Evolutionary conservation across 108 stramenopile species (phyloP).

Genomic region (Cylindrotheca fusiformis): DNA sequence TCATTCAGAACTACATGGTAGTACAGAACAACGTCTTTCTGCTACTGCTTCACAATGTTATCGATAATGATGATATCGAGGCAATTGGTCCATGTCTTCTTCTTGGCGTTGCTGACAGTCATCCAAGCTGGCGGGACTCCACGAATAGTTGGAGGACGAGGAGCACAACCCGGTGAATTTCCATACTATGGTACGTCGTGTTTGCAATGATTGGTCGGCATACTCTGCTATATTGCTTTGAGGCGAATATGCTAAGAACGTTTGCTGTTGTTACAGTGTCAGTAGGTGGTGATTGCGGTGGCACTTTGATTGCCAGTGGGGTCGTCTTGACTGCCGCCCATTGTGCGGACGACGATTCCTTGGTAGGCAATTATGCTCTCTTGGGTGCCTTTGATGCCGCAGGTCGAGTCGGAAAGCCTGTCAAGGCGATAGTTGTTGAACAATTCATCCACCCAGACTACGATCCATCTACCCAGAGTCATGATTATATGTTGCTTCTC

Average conservation of each 20-base stretch:
- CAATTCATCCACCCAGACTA: slow-evolving; percentile 33
- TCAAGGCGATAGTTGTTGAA: slow-evolving; percentile 8
- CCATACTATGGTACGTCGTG: slow-evolving; percentile 20
- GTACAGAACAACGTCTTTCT: too few relatives aligned
- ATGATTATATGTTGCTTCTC: slow-evolving; percentile 14
- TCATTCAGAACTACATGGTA: too few relatives aligned
- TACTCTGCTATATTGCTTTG: too few relatives aligned
- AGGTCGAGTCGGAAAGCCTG: background rate
- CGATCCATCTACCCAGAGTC: slow-evolving; percentile 10
- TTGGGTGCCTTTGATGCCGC: slow-evolving; percentile 19
- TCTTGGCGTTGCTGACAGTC: too few relatives aligned
- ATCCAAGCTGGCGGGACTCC: too few relatives aligned
- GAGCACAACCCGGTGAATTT: slow-evolving; percentile 13
- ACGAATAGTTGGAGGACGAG: slow-evolving; percentile 22
- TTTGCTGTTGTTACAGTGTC: too few relatives aligned
- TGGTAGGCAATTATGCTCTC: slow-evolving; percentile 9
- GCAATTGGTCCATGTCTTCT: too few relatives aligned
- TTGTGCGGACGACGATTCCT: slow-evolving; percentile 14
- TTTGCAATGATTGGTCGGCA: too few relatives aligned
- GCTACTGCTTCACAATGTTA: too few relatives aligned
- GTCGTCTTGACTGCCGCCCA: slow-evolving; percentile 48
- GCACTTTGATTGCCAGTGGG: slow-evolving; percentile 27
- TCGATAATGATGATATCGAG: too few relatives aligned
- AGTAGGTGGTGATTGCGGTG: slow-evolving; percentile 23
- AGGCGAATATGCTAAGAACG: too few relatives aligned